Evolutionary conservation across 164 flowering plant genomes (phyloP).

Genomic region (Nymphaea thermarum): DNA sequence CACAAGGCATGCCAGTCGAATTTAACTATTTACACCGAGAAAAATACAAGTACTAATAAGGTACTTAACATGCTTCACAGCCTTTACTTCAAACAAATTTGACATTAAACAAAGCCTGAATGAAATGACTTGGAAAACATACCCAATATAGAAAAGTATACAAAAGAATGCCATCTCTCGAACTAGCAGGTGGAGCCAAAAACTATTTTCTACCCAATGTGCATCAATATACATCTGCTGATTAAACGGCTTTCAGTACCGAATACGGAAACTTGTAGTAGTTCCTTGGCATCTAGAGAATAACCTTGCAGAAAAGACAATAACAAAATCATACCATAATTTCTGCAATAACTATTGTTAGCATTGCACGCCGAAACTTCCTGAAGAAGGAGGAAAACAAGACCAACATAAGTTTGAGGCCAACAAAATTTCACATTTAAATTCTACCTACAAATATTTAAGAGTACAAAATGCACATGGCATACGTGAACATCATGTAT

Average conservation of each 20-base stretch:
- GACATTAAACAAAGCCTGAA: neutral
- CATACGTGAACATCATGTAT: slow-evolving; percentile 85
- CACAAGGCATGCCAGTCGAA: too few species aligned
- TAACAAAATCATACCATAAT: slow-evolving; percentile 35
- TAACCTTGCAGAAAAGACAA: neutral
- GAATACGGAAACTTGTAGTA: neutral
- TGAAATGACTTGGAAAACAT: slow-evolving; percentile 10
- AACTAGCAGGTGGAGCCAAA: slow-evolving; percentile 69
- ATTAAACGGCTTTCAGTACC: neutral
- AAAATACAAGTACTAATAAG: too few species aligned
- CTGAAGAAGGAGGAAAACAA: slow-evolving; percentile 20
- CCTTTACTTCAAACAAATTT: too few species aligned
- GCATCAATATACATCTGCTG: slow-evolving; percentile 57
- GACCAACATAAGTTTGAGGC: too few species aligned
- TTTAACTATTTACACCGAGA: too few species aligned
- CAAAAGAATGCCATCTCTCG: slow-evolving; percentile 79
- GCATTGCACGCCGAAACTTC: slow-evolving; percentile 87
- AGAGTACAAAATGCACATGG: neutral
- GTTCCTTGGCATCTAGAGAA: too few species aligned
- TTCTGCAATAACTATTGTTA: slow-evolving; percentile 65
- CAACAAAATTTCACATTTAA: too few species aligned
- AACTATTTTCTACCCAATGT: slow-evolving; percentile 45
- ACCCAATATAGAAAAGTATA: slow-evolving; percentile 83
- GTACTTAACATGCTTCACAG: too few species aligned
- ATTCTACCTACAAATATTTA: neutral